These are phyloP conservation scores for Dianthus caryophyllus DNA, from an alignment of 148 eudicot species.

Conservation along the genomic window DNA sequence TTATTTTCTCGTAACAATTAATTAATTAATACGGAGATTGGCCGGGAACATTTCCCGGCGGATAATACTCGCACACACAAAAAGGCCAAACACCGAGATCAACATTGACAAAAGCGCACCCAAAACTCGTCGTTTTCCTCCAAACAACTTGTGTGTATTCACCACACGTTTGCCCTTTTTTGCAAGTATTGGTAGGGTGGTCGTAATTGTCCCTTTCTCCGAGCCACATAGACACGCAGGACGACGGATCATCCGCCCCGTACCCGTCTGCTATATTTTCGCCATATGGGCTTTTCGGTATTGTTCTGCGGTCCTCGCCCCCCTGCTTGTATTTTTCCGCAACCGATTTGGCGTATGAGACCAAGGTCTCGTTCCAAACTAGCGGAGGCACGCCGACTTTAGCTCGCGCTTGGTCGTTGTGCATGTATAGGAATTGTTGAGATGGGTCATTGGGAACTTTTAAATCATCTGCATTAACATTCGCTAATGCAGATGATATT, in stretches of 20 bases:
- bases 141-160: constrained; percentile 35
- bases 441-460: too few relatives aligned
- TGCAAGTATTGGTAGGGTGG: constrained; percentile 21
- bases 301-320: constrained; percentile 12
- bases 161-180: constrained; percentile 16
- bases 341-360: constrained; percentile 9
- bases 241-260: constrained; percentile 8
- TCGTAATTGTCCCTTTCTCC: constrained; percentile 26
- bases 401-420: constrained; percentile 24
- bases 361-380: constrained; percentile 28
- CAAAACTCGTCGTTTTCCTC: constrained; percentile 8
- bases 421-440: constrained; percentile 28
- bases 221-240: constrained; percentile 22
- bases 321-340: constrained; percentile 5
- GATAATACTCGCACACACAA: constrained; percentile 31
- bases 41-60: constrained; percentile 26
- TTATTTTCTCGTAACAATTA: too few relatives aligned
- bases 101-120: constrained; percentile 21
- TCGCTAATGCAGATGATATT: too few relatives aligned
- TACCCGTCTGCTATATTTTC: constrained; percentile 29
- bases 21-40: constrained; percentile 24
- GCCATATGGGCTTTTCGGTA: constrained; percentile 27
- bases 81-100: constrained; percentile 34
- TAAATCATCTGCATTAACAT: too few relatives aligned
- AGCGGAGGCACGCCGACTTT: constrained; percentile 28